Evolutionary conservation across 169 alveolate genomes (phyloP).

Genomic region (Amoebophrya sp.): DNA sequence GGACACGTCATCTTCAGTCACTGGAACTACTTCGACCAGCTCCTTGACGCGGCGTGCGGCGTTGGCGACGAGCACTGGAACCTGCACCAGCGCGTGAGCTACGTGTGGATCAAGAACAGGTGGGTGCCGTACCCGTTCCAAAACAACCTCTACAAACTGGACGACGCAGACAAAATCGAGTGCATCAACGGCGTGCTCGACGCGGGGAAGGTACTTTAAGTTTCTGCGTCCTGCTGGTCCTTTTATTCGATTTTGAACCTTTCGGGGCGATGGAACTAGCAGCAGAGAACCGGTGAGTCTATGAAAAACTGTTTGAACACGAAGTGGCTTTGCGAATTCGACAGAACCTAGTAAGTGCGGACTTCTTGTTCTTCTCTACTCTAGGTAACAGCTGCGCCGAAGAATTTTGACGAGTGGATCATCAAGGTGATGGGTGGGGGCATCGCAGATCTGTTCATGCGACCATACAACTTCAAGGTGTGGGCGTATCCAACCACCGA

Average conservation of each 20-base stretch:
- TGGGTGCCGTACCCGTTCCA: conserved; percentile 10
- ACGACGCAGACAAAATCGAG: neutral
- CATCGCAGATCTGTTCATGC: neutral
- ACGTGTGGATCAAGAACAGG: neutral
- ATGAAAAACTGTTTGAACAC: no score
- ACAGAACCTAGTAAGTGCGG: no score
- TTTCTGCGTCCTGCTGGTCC: no score
- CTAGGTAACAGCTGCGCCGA: neutral
- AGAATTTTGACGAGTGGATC: conserved; percentile 14
- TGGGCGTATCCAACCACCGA: neutral
- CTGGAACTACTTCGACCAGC: conserved; percentile 15
- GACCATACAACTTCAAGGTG: conserved; percentile 24
- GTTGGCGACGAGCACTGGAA: neutral
- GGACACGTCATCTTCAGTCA: conserved; percentile 22
- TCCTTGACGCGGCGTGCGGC: conserved; percentile 8
- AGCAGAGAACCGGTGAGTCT: no score
- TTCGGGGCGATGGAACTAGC: no score
- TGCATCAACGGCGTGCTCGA: conserved; percentile 13
- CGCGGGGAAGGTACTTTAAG: neutral
- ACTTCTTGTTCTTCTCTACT: no score
- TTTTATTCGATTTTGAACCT: no score
- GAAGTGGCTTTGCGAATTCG: no score
- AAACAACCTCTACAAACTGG: conserved; percentile 13
- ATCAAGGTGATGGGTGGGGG: conserved; percentile 9
- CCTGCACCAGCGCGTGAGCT: neutral